Evolutionary conservation across 164 flowering plant genomes (phyloP).

Genomic region (Aristolochia contorta): DNA sequence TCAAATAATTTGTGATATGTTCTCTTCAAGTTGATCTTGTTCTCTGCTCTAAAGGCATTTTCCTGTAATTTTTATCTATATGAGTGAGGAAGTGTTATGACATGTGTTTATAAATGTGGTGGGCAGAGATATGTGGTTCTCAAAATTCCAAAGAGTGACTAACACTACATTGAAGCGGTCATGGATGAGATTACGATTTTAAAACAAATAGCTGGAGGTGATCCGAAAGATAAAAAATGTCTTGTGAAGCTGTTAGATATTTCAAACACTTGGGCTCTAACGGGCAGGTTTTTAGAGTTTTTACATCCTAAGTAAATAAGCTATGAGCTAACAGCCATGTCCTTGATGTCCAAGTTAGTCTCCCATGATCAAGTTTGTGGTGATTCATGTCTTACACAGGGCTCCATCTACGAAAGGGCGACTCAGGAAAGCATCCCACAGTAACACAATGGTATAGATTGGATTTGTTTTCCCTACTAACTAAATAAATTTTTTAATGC

Average conservation of each 20-base stretch:
- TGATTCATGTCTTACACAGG: too few species aligned
- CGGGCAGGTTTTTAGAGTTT: slow-evolving; percentile 94
- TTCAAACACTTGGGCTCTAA: slow-evolving; percentile 96
- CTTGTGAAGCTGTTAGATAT: slow-evolving; percentile 86
- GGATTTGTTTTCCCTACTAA: too few species aligned
- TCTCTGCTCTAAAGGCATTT: neutral
- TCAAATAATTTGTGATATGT: neutral
- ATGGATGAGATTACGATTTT: slow-evolving; percentile 77
- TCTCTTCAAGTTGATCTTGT: neutral
- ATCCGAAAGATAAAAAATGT: slow-evolving; percentile 65
- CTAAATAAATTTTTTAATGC: too few species aligned
- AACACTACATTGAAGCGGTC: slow-evolving; percentile 70
- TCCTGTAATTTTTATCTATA: neutral
- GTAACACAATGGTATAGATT: too few species aligned
- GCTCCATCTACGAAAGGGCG: too few species aligned
- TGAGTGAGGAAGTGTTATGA: neutral
- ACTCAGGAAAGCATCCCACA: too few species aligned
- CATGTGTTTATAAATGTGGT: slow-evolving; percentile 3
- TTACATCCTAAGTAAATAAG: too few species aligned
- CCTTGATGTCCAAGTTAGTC: too few species aligned
- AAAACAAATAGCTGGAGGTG: slow-evolving; percentile 78
- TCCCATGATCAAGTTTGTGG: too few species aligned
- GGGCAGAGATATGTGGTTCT: slow-evolving; percentile 53
- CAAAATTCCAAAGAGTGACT: slow-evolving; percentile 74
- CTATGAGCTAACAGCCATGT: too few species aligned